Evolutionary conservation across 2,329 filamentous ascomycete species (phyloP), one percentile per base, ranked within the genome.

Genomic region (Penicillium sp.): DNA sequence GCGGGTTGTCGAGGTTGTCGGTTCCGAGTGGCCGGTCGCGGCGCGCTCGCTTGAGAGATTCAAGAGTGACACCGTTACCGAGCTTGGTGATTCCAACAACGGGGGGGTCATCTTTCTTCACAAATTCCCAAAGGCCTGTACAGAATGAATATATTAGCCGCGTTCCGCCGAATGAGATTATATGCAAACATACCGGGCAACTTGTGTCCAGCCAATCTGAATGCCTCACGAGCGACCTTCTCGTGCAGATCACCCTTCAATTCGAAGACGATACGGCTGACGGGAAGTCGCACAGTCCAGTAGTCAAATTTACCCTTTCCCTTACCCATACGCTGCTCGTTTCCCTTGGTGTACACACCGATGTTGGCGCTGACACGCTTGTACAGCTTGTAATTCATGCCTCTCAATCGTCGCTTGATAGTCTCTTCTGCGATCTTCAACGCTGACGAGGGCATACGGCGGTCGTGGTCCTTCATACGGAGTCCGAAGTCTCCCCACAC

Each of bases 241-340:
- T 99, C 94, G 82, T 99, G 94, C 59, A 97, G 70, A 64, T 91
- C 84, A 42, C 94, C 94, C 74, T 90, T 91, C 62, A 99, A 76
- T 75, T 99, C 94, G 63, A 99, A 95, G 18, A 96, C 79, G 45
- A 99, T 85, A 72, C 94, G 89, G 75, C 89, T 96, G 47, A 97
- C 90, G 8, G 90, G 85, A 62, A 97, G 86, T 73, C 93, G 85
- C 21, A 88, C 85, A 4, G 93, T 91, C 94, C 94, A 99, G 70
- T 95, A 90, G 71, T 99, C 94, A 70, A 99, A 97, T 57, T 87
- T 89, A 64, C 94, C 94, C 73, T 99, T 99, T 76, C 94, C 94
- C 76, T 97, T 99, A 72, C 94, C 94, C 95, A 99, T 99, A 83
- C 94, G 88, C 72, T 90, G 88, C 77, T 99, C 94, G 68, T 97